Evolutionary conservation across 345 rosid species (phyloP), one percentile per base, ranked within the genome.

Genomic region (Arabidopsis suecica): DNA sequence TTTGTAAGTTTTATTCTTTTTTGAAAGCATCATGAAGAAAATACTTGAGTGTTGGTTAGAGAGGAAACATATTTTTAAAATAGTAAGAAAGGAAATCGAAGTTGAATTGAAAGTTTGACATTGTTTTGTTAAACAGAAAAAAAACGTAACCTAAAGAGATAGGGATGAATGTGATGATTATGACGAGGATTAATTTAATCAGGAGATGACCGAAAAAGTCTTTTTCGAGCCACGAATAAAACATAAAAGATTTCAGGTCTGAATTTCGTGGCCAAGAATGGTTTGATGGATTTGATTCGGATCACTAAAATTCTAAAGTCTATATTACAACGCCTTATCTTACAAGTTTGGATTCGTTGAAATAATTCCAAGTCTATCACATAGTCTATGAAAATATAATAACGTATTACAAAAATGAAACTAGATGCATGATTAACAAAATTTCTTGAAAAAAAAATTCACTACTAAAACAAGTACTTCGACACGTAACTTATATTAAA

Each of bases 181-280:
- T 41, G 44, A 13, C 30, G 51, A 11, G 58, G 73, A 58, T 49
- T 59, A 59, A 2, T 66, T 16, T 50, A 67, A 18, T 28, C 47
- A 18, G 4, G 14, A 28, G 25, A 12, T 67, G 79, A 45, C 45
- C 6, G 28, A 30, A 73, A 59, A 68, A 49, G 55, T 60, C 55
- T 40, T 75, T 66, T 9, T 75, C 63, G 74, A 68, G 73, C 73
- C 62, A 50, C 73, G 68, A 67, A 54, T 14, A 67, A 49, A 67
- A 28, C 33, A 49, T 41, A 48, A 28, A 68, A 60, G 14, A 60
- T 41, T 60, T 3, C 23, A 16, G 14, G 56, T 41, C 49, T 68
- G 51, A 32, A 14, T 40, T 67, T 50, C 73, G 79, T 68, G 73
- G 62, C 56, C 36, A 41, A 33, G 5, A 50, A 42, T 68, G 40